Percentiles rank a stretch among this genome's conserved stretches.
These are phyloP conservation scores for Penicillium polonicum DNA, from an alignment of 2,329 filamentous ascomycete species.

Conservation along the genomic window DNA sequence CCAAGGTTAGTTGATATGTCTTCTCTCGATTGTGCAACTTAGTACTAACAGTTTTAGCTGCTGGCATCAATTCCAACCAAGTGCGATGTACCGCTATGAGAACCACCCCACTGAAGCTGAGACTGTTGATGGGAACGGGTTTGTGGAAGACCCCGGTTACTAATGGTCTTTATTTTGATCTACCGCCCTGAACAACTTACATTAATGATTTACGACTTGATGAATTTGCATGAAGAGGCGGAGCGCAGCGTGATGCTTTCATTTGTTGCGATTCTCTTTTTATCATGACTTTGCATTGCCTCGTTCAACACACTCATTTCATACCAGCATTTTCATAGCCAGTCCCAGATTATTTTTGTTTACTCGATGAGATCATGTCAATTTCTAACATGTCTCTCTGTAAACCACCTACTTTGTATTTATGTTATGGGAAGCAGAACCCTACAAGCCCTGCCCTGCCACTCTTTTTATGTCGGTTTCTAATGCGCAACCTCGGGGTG, in stretches of 20 bases:
- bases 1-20: slow-evolving; percentile 43
- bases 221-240: slow-evolving; percentile 2
- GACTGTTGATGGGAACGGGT: slow-evolving; percentile 17
- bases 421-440: not conserved
- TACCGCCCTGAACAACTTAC: not conserved
- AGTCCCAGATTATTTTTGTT: not conserved
- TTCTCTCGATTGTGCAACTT: not conserved
- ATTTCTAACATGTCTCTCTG: not conserved
- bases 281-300: not conserved
- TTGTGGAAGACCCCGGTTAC: slow-evolving; percentile 10
- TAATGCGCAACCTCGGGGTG: not conserved
- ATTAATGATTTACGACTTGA: slow-evolving; percentile 22
- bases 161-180: not conserved
- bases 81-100: slow-evolving; percentile 33
- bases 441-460: not conserved
- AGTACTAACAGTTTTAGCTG: slow-evolving; percentile 33
- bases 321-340: not conserved
- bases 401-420: not conserved
- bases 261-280: not conserved
- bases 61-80: slow-evolving; percentile 48
- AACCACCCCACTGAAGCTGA: slow-evolving; percentile 28
- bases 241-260: not conserved
- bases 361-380: not conserved
- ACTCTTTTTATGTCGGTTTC: not conserved
- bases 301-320: not conserved